Percentiles rank a stretch among this genome's conserved stretches.
These are phyloP conservation scores for Flaveria bidentis DNA, from an alignment of 129 eudicot genomes.

Conservation along the genomic window DNA sequence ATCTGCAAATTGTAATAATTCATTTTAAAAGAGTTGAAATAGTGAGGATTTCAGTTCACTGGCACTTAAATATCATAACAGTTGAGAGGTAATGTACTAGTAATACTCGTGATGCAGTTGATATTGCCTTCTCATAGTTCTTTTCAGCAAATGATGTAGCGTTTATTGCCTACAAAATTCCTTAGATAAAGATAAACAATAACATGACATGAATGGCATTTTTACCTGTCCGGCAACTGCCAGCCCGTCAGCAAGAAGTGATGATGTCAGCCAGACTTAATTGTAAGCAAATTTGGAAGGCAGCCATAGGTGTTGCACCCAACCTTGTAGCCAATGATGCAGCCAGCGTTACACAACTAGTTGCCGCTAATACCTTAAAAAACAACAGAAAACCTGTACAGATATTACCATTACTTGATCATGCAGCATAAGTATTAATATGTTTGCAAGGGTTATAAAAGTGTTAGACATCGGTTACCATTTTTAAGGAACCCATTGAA, in stretches of 20 bases:
- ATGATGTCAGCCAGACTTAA: conserved; percentile 87
- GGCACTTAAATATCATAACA: not conserved
- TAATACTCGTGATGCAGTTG: conserved; percentile 71
- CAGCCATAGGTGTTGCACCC: conserved; percentile 75
- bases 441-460: too few species aligned
- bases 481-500: conserved; percentile 72
- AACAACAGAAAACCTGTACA: conserved; percentile 52
- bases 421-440: not conserved
- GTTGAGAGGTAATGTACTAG: conserved; percentile 46
- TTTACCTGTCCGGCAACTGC: conserved; percentile 93
- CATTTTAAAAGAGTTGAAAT: not conserved
- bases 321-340: conserved; percentile 79
- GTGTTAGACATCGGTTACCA: conserved; percentile 28
- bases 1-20: conserved; percentile 48
- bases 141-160: conserved; percentile 96
- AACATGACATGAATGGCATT: not conserved
- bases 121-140: conserved; percentile 72
- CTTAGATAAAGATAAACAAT: not conserved
- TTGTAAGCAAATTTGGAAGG: conserved; percentile 83
- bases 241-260: conserved; percentile 89
- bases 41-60: not conserved
- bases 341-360: conserved; percentile 77
- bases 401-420: not conserved
- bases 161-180: conserved; percentile 60
- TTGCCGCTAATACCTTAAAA: conserved; percentile 74